Percentiles rank a stretch among this genome's conserved stretches.
Conservation (phyloP, 2,329 filamentous ascomycete genomes). For the Fusarium goolgardi region DNA sequence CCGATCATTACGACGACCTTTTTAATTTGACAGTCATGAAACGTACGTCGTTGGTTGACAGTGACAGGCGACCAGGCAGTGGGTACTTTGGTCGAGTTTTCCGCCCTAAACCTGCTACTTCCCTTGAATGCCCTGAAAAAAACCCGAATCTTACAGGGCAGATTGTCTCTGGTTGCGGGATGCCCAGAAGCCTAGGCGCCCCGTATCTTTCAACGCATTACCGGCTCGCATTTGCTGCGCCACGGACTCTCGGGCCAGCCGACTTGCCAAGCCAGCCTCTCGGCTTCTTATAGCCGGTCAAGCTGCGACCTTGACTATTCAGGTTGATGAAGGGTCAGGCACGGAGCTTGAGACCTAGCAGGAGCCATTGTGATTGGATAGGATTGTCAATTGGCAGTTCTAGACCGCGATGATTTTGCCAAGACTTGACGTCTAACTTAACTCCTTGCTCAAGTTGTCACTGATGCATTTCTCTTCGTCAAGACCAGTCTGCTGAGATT, state of each 20-base stretch:
- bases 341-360: constrained; percentile 29
- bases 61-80: constrained; percentile 37
- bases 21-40: constrained; percentile 19
- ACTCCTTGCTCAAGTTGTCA: constrained; percentile 28
- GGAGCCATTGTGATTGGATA: constrained; percentile 27
- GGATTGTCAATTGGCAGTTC: constrained; percentile 24
- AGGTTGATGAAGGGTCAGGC: constrained; percentile 35
- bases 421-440: constrained; percentile 24
- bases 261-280: constrained; percentile 49
- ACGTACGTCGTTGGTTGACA: constrained; percentile 24
- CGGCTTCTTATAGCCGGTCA: constrained; percentile 48
- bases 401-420: constrained; percentile 30
- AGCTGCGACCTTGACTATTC: constrained; percentile 41
- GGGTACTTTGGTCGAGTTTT: constrained; percentile 35
- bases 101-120: constrained; percentile 33
- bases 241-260: constrained; percentile 47
- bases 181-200: constrained; percentile 41
- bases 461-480: constrained; percentile 36
- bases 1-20: neutral
- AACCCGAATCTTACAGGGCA: constrained; percentile 38
- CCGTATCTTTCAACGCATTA: constrained; percentile 46
- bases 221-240: constrained; percentile 45
- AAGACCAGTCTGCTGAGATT: constrained; percentile 17
- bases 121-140: constrained; percentile 33
- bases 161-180: constrained; percentile 39